phyloP scores from a whole-genome alignment of 371 early-diverging fungal genomes.

The Lichtheimia ramosa region DNA sequence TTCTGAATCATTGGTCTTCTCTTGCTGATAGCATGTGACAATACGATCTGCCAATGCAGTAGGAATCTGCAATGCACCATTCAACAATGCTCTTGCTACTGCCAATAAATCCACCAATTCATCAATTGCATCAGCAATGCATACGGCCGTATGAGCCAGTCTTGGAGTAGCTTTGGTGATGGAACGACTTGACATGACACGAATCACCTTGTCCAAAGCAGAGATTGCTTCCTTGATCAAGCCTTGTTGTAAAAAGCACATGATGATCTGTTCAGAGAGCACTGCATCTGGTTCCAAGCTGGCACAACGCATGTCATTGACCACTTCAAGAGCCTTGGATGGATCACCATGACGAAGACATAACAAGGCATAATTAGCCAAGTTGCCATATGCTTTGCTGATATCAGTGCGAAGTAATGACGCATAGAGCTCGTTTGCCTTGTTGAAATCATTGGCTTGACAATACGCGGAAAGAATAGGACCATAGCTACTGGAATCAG shows the following conservation, averaged over 20 bases:
- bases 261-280: conserved; percentile 13
- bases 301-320: conserved; percentile 32
- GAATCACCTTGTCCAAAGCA: conserved; percentile 26
- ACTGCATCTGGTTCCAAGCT: conserved; percentile 17
- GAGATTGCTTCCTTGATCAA: conserved; percentile 22
- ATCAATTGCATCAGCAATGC: background rate
- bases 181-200: conserved; percentile 28
- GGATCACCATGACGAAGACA: conserved; percentile 26
- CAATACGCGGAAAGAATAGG: conserved; percentile 44
- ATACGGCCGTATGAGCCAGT: conserved; percentile 14
- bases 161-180: conserved; percentile 23
- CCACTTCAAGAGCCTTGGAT: conserved; percentile 25
- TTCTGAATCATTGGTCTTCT: background rate
- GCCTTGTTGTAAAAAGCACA: conserved; percentile 11
- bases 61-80: background rate
- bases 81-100: background rate
- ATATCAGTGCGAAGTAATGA: conserved; percentile 35
- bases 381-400: conserved; percentile 43
- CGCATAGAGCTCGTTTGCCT: conserved; percentile 26
- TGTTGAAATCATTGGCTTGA: conserved; percentile 17
- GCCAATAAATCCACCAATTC: background rate
- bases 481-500: conserved; percentile 45
- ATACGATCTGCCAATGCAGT: background rate
- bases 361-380: conserved; percentile 42
- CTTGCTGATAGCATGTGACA: background rate